Conservation (phyloP, 163 green algal species). For the Prototheca wickerhamii region DNA sequence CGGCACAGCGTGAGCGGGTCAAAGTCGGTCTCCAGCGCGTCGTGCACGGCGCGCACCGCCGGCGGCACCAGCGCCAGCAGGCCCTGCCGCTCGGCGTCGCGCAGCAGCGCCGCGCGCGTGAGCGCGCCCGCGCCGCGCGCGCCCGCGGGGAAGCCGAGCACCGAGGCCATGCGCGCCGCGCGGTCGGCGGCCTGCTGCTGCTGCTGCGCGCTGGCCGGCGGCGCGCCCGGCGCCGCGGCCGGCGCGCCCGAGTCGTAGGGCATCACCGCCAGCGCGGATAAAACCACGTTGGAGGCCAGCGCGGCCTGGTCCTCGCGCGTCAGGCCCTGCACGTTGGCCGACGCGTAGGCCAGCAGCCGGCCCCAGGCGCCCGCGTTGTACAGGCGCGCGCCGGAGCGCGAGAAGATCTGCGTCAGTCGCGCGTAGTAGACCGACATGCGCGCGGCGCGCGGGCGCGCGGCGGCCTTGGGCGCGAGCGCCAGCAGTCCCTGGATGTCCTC, state of each 20-base stretch:
- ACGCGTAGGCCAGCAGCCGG: slow-evolving; percentile 63
- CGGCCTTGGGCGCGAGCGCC: slow-evolving; percentile 34
- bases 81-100: slow-evolving; percentile 59
- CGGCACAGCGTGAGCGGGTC: slow-evolving; percentile 86
- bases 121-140: slow-evolving; percentile 20
- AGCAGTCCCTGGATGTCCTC: slow-evolving; percentile 97
- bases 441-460: slow-evolving; percentile 64
- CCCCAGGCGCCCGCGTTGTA: slow-evolving; percentile 95
- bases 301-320: slow-evolving; percentile 51
- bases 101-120: slow-evolving; percentile 71
- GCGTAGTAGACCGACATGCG: slow-evolving; percentile 95
- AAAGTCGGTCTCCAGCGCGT: slow-evolving; percentile 80
- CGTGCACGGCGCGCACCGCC: slow-evolving; percentile 53
- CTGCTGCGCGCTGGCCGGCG: slow-evolving; percentile 2
- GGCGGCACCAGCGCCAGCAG: slow-evolving; percentile 60
- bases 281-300: slow-evolving; percentile 42
- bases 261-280: slow-evolving; percentile 47
- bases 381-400: slow-evolving; percentile 70
- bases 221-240: neutral
- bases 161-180: slow-evolving; percentile 78
- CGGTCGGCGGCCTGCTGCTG: slow-evolving; percentile 73
- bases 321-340: slow-evolving; percentile 81
- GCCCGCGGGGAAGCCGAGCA: slow-evolving; percentile 68
- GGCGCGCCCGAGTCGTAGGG: slow-evolving; percentile 63
- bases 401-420: slow-evolving; percentile 96